Evolutionary conservation across 768 basidiomycete species (phyloP).

Genomic region (Cystobasidium tubakii): DNA sequence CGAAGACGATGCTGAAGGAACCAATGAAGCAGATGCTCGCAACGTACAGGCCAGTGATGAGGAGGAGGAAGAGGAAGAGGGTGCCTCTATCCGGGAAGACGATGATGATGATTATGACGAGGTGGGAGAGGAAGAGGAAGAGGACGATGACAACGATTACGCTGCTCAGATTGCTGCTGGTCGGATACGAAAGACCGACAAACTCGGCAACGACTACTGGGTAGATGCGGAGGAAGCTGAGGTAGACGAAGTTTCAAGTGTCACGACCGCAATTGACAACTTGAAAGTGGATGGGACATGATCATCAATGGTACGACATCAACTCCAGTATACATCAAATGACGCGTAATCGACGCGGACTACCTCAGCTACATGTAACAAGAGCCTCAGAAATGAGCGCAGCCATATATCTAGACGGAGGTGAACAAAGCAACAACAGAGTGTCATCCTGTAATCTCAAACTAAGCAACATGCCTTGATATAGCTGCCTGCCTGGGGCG

Average conservation of each 20-base stretch:
- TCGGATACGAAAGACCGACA: conserved; percentile 37
- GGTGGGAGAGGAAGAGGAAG: conserved; percentile 31
- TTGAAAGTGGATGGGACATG: neutral
- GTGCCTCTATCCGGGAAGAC: conserved; percentile 32
- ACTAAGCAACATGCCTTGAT: too few species aligned
- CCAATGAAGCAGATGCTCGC: conserved; percentile 28
- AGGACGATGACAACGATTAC: conserved; percentile 34
- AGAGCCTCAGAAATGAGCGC: neutral
- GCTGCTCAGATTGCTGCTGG: conserved; percentile 35
- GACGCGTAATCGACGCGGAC: too few species aligned
- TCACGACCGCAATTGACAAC: neutral
- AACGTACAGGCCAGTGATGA: neutral
- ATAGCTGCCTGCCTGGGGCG: too few species aligned
- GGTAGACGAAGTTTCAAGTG: conserved; percentile 15
- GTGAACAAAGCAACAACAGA: too few species aligned
- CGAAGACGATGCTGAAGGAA: conserved; percentile 1
- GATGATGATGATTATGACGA: conserved; percentile 24
- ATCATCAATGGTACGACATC: neutral
- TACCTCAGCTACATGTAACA: conserved; percentile 1
- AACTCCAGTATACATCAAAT: too few species aligned
- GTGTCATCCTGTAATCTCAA: too few species aligned
- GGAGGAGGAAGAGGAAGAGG: conserved; percentile 36
- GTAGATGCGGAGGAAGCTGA: conserved; percentile 22
- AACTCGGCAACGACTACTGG: conserved; percentile 34
- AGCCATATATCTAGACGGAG: too few species aligned